Evolutionary conservation across 176 grass and related monocot genomes (phyloP).

Genomic region (Lolium multiflorum): DNA sequence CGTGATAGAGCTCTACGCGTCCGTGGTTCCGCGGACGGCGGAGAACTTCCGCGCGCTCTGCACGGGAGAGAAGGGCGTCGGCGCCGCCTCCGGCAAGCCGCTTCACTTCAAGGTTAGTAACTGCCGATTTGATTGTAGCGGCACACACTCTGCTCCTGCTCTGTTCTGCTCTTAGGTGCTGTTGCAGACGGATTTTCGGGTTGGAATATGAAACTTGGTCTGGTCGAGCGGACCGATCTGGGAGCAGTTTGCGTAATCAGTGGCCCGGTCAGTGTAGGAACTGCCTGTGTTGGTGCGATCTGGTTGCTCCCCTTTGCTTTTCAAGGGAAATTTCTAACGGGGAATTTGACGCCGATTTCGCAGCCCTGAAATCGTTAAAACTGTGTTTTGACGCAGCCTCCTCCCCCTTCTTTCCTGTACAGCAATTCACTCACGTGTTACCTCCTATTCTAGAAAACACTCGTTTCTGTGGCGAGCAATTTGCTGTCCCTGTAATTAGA

Average conservation of each 20-base stretch:
- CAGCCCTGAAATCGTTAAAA: not conserved
- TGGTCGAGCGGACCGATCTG: constrained; percentile 7
- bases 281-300: constrained; percentile 20
- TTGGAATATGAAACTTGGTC: not conserved
- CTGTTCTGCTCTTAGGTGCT: constrained; percentile 18
- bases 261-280: not conserved
- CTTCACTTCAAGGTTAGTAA: constrained; percentile 85
- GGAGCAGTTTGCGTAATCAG: constrained; percentile 6
- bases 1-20: constrained; percentile 79
- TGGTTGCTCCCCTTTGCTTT: not conserved
- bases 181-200: not conserved
- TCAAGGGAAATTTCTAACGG: not conserved
- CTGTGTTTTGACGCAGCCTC: not conserved
- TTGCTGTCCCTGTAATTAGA: constrained; percentile 8
- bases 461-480: not conserved
- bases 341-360: constrained; percentile 1
- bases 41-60: constrained; percentile 99
- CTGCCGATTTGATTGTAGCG: not conserved
- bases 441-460: not conserved
- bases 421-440: too few species aligned
- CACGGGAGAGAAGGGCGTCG: constrained; percentile 91
- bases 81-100: constrained; percentile 67
- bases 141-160: not conserved
- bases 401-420: not conserved
- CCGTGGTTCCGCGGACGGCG: constrained; percentile 72